Base-by-base conservation (phyloP, 352 stramenopile species). In the Globisporangium splendens region DNA sequence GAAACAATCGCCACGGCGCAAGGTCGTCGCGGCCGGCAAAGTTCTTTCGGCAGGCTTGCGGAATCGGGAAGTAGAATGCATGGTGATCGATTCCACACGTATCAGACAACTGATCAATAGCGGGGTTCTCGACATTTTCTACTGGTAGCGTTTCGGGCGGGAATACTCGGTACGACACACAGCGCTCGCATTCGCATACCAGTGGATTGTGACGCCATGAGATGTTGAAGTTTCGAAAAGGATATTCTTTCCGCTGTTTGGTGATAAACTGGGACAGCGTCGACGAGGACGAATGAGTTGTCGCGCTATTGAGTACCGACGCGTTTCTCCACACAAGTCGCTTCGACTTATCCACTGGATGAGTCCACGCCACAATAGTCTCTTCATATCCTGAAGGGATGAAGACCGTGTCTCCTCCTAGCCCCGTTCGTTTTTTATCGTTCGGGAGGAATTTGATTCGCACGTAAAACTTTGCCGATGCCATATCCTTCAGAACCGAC, bases 371-470 rank as follows among this genome's bases (percentile, higher is more conserved):
- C n/a, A 95, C 63, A 52, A 80, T 77, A 21, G 73, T 73, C 55
- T 92, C 77, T 3, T 78, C 70, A 54, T 80, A 91, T 1, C 64
- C 73, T 3, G 81, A 95, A 28, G 79, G 75, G 11, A 87, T 79
- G 21, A 93, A 81, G 7, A 83, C 70, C 28, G 82, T 79, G 39
- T 86, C 76, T 11, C 74, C 68, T 6, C 69, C 47, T 22, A 56
- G 41, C 31, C 82, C 70, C 0, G 62, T 75, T 18, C 71, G 61
- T 41, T 78, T 89, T 49, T 62, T 66, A 65, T 95, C 85, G 54
- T 95, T 95, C 12, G 85, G 85, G 6, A 83, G 66, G 59, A 90
- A 95, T 54, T 88, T 89, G 50, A 92, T 83, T 11, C 73, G 73
- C 51, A 91, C 70, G 55, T 86, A 93, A 50, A 85, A 83, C 54